These are phyloP conservation scores for Penicillium frequentans DNA, from an alignment of 2,329 filamentous ascomycete species.

Conservation along the genomic window DNA sequence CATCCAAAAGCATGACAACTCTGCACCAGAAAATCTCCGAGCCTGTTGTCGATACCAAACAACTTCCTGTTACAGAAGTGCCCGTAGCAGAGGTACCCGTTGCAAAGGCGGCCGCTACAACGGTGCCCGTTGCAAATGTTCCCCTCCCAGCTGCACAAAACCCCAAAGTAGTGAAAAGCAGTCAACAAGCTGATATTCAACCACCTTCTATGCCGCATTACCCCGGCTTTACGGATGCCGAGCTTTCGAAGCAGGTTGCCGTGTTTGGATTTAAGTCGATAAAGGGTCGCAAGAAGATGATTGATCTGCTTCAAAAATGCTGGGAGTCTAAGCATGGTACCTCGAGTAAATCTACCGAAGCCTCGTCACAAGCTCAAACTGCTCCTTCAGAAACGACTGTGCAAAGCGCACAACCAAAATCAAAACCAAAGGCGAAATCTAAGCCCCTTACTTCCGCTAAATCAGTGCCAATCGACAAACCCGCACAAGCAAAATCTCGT, in stretches of 20 bases:
- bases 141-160: neutral
- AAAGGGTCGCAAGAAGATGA: slow-evolving; percentile 67
- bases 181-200: neutral
- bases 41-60: neutral
- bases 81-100: neutral
- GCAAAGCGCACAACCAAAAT: neutral
- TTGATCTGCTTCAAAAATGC: slow-evolving; percentile 67
- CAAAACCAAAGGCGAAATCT: slow-evolving; percentile 11
- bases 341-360: slow-evolving; percentile 23
- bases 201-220: slow-evolving; percentile 55
- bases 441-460: slow-evolving; percentile 1
- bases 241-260: slow-evolving; percentile 62
- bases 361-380: slow-evolving; percentile 7
- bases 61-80: neutral
- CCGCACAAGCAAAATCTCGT: neutral
- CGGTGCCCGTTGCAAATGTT: neutral
- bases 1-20: neutral
- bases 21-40: neutral
- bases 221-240: slow-evolving; percentile 60
- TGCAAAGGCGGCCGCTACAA: no score
- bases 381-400: neutral
- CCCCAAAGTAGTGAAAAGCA: neutral
- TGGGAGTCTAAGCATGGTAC: slow-evolving; percentile 61
- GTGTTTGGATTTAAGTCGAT: slow-evolving; percentile 72
- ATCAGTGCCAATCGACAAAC: neutral